Base-by-base conservation (phyloP, 352 stramenopile species). In the Globisporangium polare region DNA sequence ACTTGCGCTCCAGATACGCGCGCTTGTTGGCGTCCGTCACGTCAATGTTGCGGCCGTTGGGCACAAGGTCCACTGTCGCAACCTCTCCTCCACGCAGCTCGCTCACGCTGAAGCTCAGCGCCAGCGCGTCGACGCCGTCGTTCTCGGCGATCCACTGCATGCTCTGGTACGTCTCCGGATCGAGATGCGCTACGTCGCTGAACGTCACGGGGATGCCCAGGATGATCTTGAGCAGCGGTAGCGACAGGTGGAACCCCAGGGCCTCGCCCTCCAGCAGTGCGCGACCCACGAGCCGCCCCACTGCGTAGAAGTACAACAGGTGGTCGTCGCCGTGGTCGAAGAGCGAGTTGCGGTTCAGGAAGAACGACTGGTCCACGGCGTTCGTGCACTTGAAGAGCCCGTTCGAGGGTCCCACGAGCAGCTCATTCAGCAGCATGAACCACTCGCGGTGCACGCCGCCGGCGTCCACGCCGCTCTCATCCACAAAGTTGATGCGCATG, bases 11-110 rank as follows among this genome's bases (percentile, higher is more conserved):
- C 12, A 98, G 54, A 58, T 92, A 99, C 62, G 97, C 82, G 9
- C 73, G 72, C 55, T 97, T 86, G 77, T 98, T 98, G 20, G 89
- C 79, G 54, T 97, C 92, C 3, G 80, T 97, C 0, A 98, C 88
- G 22, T 83, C 73, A 22, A 97, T 53, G 5, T 57, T 49, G 17
- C 20, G 49, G 78, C 77, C 77, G 29, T 69, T 64, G 3, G 74
- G 66, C 4, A 84, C 61, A 31, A 88, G 37, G 22, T 86, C 73
- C 27, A 86, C 75, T 18, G 63, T 55, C 13, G 51, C 51, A 35
- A 71, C 10, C 1, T 68, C 42, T 3, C 58, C 69, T 22, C 47
- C 56, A 7, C 60, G 39, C 46, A 60, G 55, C 50, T 66, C 67
- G 3, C 39, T 72, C 7, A 72, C 52, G 1, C 62, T 75, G 54